Base-by-base conservation (phyloP, 2,329 filamentous ascomycete genomes). In the Fusarium avenaceum region DNA sequence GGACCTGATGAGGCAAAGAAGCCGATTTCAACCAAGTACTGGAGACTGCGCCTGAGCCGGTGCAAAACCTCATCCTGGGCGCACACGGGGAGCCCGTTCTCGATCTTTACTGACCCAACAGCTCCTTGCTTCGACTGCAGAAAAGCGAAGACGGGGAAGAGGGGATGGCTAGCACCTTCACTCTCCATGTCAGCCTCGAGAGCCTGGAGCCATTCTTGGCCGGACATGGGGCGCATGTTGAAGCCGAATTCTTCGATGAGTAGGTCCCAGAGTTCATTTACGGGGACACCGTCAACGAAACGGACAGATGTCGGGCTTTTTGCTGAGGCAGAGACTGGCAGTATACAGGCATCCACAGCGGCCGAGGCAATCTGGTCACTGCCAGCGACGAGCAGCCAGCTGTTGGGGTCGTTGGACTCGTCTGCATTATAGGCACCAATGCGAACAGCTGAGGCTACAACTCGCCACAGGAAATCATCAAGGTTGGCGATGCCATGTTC, bases 391-490 rank as follows among this genome's bases (percentile, higher is more conserved):
- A 38, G 32, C 46, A 49, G 7, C 46, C 46, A 49, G 17, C 6
- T 7, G 32, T 22, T 38, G 32, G 46, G 20, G 32, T 38, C 46
- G 24, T 49, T 38, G 4, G 11, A 38, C 32, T 49, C 46, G 17
- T 50, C 33, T 3, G n/a, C 47, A 17, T 50, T 50, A 6, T 50
- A 50, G 3, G 17, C 33, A 5, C 47, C 47, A 11, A 50, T 7
- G 32, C 47, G 47, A 15, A 50, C 13, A 39, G 33, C 22, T 4
- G 47, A 38, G 3, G 33, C 22, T 39, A 39, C 33, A 28, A 50
- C 33, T 39, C 33, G 47, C 47, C 47, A 50, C 11, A 50, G 7
- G 17, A 38, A 50, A 39, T 50, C 33, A 20, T 50, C 47, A 17
- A 39, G 22, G 22, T 50, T 50, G 11, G 47, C 26, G 5, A 28